Percentiles rank a stretch among this genome's conserved stretches.
phyloP scores from a whole-genome alignment of 805 yeast species.

The Cyberlindnera saturnus region DNA sequence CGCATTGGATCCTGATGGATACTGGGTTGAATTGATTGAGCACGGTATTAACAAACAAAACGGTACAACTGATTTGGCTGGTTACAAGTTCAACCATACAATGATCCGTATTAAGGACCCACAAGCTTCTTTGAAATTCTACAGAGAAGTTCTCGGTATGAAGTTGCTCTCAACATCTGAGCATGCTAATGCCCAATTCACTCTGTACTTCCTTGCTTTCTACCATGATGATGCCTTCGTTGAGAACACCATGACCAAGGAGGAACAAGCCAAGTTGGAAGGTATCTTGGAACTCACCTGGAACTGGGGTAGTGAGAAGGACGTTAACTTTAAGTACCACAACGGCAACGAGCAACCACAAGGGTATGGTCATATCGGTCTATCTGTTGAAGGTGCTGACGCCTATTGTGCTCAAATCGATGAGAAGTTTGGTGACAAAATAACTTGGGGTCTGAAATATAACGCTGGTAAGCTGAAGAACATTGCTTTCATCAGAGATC shows the following conservation, averaged over 20 bases:
- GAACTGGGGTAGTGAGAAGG: slow-evolving; percentile 92
- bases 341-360: slow-evolving; percentile 72
- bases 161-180: slow-evolving; percentile 52
- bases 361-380: slow-evolving; percentile 85
- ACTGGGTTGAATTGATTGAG: slow-evolving; percentile 89
- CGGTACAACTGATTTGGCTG: slow-evolving; percentile 29
- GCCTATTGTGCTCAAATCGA: slow-evolving; percentile 46
- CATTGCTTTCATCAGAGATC: slow-evolving; percentile 76
- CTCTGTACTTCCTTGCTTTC: slow-evolving; percentile 82
- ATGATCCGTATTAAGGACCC: slow-evolving; percentile 94
- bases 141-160: slow-evolving; percentile 77
- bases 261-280: slow-evolving; percentile 41
- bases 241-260: slow-evolving; percentile 30
- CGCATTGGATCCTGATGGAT: slow-evolving; percentile 91
- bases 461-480: slow-evolving; percentile 50
- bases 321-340: slow-evolving; percentile 70
- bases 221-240: slow-evolving; percentile 40
- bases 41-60: slow-evolving; percentile 40
- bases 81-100: slow-evolving; percentile 63
- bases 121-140: slow-evolving; percentile 65
- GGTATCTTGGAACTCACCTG: slow-evolving; percentile 85
- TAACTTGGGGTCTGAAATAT: slow-evolving; percentile 56
- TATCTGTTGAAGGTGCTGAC: slow-evolving; percentile 60
- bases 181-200: slow-evolving; percentile 68
- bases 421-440: slow-evolving; percentile 37